Percentiles rank a stretch among this genome's conserved stretches.
Conservation (phyloP, 78 protist species). For the Emiliania huxleyi region DNA sequence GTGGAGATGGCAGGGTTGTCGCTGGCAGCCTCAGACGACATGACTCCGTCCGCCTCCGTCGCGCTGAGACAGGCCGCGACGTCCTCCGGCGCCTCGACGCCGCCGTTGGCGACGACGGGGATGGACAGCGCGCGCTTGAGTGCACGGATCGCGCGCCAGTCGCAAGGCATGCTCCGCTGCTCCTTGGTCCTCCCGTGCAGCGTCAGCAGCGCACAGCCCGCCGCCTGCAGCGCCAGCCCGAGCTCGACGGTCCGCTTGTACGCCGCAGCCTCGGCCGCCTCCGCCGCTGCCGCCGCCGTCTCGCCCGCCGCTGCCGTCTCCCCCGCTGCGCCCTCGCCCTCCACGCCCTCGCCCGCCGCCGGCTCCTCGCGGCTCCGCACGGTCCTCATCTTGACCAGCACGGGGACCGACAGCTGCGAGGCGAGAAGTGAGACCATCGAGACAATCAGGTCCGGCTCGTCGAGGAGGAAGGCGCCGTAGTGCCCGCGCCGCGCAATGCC, state of each 20-base stretch:
- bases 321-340: background rate
- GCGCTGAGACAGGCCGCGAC: background rate
- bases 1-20: background rate
- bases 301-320: background rate
- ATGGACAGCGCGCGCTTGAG: background rate
- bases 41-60: background rate
- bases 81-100: background rate
- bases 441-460: background rate
- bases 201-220: background rate
- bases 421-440: background rate
- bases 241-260: background rate
- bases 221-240: background rate
- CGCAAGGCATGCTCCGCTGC: background rate
- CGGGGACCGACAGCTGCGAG: background rate
- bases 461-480: constrained; percentile 35
- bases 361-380: background rate
- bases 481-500: constrained; percentile 34
- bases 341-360: background rate
- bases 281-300: background rate
- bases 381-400: background rate
- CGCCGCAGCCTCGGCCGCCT: background rate
- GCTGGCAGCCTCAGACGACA: background rate
- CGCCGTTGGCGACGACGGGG: constrained; percentile 16
- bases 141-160: background rate
- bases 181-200: constrained; percentile 8